Evolutionary conservation across 257 asterid genomes (phyloP).

Genomic region (Solanum chilense): DNA sequence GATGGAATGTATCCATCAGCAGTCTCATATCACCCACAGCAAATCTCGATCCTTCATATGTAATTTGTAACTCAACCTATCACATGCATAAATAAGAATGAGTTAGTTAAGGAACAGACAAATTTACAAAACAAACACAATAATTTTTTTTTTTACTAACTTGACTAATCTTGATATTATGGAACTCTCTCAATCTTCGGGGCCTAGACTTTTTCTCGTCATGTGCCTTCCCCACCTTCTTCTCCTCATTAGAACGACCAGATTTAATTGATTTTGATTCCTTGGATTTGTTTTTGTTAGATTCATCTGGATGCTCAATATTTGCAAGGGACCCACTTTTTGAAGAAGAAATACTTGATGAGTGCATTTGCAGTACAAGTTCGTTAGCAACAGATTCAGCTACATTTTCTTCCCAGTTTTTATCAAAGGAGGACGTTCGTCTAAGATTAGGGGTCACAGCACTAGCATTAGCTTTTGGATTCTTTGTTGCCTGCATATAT

Average conservation of each 20-base stretch:
- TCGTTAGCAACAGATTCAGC: constrained; percentile 98
- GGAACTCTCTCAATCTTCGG: constrained; percentile 83
- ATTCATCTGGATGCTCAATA: constrained; percentile 72
- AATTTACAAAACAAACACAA: neutral
- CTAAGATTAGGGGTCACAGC: constrained; percentile 73
- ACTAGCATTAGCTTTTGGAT: constrained; percentile 41
- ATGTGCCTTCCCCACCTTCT: constrained; percentile 54
- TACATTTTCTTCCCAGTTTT: constrained; percentile 96
- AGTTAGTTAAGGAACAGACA: neutral
- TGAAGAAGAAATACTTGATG: constrained; percentile 43
- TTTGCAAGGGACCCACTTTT: constrained; percentile 34
- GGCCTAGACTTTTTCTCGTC: constrained; percentile 90
- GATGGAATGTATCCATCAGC: constrained; percentile 96
- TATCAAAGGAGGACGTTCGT: constrained; percentile 93
- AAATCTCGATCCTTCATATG: constrained; percentile 97
- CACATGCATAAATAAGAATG: constrained; percentile 8
- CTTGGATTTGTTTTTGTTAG: constrained; percentile 38
- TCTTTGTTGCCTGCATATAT: constrained; percentile 45
- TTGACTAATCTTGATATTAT: constrained; percentile 97
- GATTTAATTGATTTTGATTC: constrained; percentile 65
- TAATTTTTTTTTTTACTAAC: constrained; percentile 11
- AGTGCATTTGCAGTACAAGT: constrained; percentile 72
- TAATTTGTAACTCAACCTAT: constrained; percentile 94
- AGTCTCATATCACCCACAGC: constrained; percentile 96
- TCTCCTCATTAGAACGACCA: constrained; percentile 92